Conservation (phyloP, 1,284 basidiomycete genomes). For the Mycena citricolor region DNA sequence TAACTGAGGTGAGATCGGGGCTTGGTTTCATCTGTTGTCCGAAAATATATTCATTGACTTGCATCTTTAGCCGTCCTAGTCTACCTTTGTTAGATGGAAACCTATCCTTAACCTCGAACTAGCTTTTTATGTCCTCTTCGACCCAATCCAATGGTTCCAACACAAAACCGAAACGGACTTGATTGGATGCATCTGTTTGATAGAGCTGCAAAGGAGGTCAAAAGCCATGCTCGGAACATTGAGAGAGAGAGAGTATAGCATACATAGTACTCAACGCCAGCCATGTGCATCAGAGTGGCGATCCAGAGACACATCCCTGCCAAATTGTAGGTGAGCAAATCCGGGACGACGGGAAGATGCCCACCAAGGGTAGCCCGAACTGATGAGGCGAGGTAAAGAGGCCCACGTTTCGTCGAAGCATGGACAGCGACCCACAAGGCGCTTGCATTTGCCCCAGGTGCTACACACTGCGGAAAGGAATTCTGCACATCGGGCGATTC, state of each 20-base stretch:
- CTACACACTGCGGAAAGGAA: slow-evolving; percentile 26
- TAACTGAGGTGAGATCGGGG: too few relatives aligned
- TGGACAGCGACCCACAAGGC: slow-evolving; percentile 25
- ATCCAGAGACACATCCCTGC: slow-evolving; percentile 30
- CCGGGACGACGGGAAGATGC: background rate
- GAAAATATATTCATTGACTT: too few relatives aligned
- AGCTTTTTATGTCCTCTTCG: too few relatives aligned
- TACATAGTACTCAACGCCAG: slow-evolving; percentile 29
- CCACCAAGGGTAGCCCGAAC: slow-evolving; percentile 17
- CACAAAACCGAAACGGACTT: slow-evolving; percentile 24
- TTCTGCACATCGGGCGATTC: slow-evolving; percentile 8
- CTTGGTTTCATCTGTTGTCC: too few relatives aligned
- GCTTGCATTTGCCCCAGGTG: slow-evolving; percentile 12
- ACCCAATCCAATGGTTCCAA: slow-evolving; percentile 23
- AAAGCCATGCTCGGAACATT: background rate
- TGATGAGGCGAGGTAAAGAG: slow-evolving; percentile 22
- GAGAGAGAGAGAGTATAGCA: slow-evolving; percentile 7
- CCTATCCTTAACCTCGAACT: too few relatives aligned
- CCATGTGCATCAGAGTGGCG: slow-evolving; percentile 26
- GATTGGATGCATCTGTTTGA: slow-evolving; percentile 25
- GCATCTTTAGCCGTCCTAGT: too few relatives aligned
- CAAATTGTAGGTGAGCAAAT: slow-evolving; percentile 3
- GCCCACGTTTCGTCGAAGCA: slow-evolving; percentile 12
- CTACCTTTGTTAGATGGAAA: too few relatives aligned
- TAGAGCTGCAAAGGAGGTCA: slow-evolving; percentile 19